phyloP scores from a whole-genome alignment of 257 asterid species.

The Ocimum tenuiflorum region DNA sequence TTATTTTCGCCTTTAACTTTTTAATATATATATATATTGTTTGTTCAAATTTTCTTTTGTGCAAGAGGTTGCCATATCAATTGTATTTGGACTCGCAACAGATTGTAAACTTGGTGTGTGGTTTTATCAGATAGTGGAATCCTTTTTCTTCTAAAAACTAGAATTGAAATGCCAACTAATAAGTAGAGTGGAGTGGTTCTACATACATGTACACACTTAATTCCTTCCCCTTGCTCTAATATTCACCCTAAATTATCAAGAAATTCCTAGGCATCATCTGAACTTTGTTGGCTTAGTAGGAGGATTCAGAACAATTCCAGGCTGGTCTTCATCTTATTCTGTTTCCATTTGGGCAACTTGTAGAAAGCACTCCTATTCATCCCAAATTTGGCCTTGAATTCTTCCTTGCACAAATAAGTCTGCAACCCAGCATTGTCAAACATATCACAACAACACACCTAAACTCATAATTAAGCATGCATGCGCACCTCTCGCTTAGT shows the following conservation, averaged over 20 bases:
- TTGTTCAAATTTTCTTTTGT: too few species aligned
- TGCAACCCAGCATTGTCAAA: conserved; percentile 22
- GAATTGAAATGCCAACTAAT: conserved; percentile 37
- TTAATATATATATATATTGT: too few species aligned
- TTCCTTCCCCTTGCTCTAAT: conserved; percentile 27
- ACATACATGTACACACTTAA: conserved; percentile 47
- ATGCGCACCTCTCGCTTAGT: conserved; percentile 71
- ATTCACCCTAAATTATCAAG: background rate
- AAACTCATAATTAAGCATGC: too few species aligned
- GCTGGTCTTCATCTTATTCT: conserved; percentile 53
- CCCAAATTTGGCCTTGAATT: conserved; percentile 66
- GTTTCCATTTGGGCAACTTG: conserved; percentile 84
- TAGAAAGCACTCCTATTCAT: conserved; percentile 51
- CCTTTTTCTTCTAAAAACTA: too few species aligned
- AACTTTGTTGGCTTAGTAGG: background rate
- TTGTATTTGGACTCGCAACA: too few species aligned
- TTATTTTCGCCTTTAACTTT: too few species aligned
- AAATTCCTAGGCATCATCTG: conserved; percentile 26
- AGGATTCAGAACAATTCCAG: conserved; percentile 50
- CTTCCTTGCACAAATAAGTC: conserved; percentile 59
- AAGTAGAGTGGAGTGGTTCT: conserved; percentile 28
- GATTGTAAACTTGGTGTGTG: too few species aligned
- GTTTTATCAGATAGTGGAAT: too few species aligned
- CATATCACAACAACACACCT: too few species aligned
- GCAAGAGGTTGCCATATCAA: too few species aligned